Evolutionary conservation across 2,329 filamentous ascomycete genomes (phyloP), one percentile per base, ranked within the genome.

Genomic region (Penicillium sp.): DNA sequence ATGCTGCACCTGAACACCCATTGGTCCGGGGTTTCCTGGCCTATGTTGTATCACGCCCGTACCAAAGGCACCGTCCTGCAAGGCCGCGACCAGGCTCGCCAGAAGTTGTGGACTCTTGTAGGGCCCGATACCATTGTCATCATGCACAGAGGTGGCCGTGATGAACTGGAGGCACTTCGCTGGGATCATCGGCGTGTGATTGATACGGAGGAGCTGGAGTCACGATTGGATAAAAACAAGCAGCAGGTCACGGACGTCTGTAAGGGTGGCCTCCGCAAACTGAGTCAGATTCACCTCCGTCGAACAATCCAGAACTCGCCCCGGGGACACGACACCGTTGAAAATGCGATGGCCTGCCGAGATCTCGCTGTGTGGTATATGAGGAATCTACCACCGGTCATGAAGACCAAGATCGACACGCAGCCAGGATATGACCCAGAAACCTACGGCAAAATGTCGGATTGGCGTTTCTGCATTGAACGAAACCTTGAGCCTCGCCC

Each of bases 1-100:
- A 78, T 84, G 72, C 46, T 60, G 4, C 76, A 83, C 58, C 75
- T 75, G 59, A 80, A 81, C 59, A 82, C 78, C 0, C 68, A 64
- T 3, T 82, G 65, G 53, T 82, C 80, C 0, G 81, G 82, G 1
- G 74, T 84, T 2, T 75, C 71, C 71, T 2, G 54, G 65, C 0
- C 75, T 74, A 3, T 64, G 66, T 1, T 64, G 60, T 2, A 56
- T 51, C 4, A 54, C 3, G 57, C 55, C 1, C 30, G 30, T 0
- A 4, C 18, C 0, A 34, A 12, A 6, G 24, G 64, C 0, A 63
- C 60, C 1, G 77, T 73, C 34, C 54, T 83, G 0, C 53, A 70
- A 2, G 80, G 80, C 0, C 67, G 69, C 3, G 67, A 73, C 21
- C 69, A 66, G 3, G 79, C 79, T 0, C 70, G 80, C 1, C 12